Evolutionary conservation across 2,329 filamentous ascomycete species (phyloP).

Genomic region (Paraconiothyrium sp.): DNA sequence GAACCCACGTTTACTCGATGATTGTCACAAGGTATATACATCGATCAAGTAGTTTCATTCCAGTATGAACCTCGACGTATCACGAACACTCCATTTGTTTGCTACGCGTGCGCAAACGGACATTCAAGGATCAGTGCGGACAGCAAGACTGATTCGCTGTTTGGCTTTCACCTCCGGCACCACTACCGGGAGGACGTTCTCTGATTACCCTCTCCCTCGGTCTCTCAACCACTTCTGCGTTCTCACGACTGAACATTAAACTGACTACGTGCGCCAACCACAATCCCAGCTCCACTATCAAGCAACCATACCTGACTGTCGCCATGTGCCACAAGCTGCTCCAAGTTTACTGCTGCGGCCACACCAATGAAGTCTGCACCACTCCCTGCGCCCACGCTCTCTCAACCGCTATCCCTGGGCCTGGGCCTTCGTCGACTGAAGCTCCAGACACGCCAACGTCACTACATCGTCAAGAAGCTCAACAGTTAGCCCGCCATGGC

Average conservation of each 20-base stretch:
- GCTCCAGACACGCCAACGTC: slow-evolving; percentile 1
- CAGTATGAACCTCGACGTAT: no score
- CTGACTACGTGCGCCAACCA: background rate
- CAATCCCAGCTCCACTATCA: background rate
- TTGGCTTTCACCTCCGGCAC: background rate
- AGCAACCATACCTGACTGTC: background rate
- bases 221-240: background rate
- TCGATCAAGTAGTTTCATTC: no score
- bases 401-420: slow-evolving; percentile 14
- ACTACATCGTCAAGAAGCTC: background rate
- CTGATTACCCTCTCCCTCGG: background rate
- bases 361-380: slow-evolving; percentile 36
- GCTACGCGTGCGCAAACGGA: background rate
- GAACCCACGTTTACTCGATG: no score
- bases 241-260: background rate
- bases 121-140: background rate
- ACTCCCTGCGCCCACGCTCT: slow-evolving; percentile 39
- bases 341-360: slow-evolving; percentile 28
- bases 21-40: no score
- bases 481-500: background rate
- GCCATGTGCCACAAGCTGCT: slow-evolving; percentile 12
- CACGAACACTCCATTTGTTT: background rate
- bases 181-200: no score
- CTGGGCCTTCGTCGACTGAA: slow-evolving; percentile 20
- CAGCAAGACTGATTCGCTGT: background rate